These are phyloP conservation scores for Panellus pusillus DNA, from an alignment of 768 basidiomycete genomes.

Conservation along the genomic window DNA sequence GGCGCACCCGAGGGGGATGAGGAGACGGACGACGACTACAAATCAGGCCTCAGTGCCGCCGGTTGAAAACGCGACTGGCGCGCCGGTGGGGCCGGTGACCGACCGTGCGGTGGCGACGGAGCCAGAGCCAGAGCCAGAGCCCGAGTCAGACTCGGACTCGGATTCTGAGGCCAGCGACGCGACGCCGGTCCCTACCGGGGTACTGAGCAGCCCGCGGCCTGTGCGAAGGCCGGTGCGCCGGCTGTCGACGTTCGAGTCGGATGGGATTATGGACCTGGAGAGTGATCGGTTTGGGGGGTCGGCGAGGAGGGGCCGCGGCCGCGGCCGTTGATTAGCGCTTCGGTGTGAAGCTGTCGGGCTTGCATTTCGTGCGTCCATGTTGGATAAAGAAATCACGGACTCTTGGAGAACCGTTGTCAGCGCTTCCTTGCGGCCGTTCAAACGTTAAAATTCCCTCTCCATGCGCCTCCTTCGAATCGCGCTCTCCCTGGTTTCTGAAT, in stretches of 20 bases:
- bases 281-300: slow-evolving; percentile 39
- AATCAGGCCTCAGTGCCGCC: slow-evolving; percentile 2
- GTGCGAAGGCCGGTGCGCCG: slow-evolving; percentile 24
- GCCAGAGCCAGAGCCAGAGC: slow-evolving; percentile 8
- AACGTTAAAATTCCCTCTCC: no score
- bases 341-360: no score
- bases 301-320: slow-evolving; percentile 20
- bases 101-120: not conserved
- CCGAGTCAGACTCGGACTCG: slow-evolving; percentile 17
- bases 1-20: not conserved
- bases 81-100: not conserved
- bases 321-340: not conserved
- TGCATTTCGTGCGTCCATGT: no score
- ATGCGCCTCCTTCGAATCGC: no score
- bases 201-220: slow-evolving; percentile 16
- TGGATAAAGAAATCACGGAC: no score
- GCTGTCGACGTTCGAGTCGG: slow-evolving; percentile 53
- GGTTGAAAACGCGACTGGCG: not conserved
- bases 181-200: slow-evolving; percentile 4
- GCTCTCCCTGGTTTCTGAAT: no score
- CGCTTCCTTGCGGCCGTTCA: no score
- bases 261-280: slow-evolving; percentile 51
- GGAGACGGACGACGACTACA: slow-evolving; percentile 3
- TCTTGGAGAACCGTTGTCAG: no score
- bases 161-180: slow-evolving; percentile 21